Evolutionary conservation across 371 early-diverging fungal species (phyloP).

Genomic region (Mortierella sp.): DNA sequence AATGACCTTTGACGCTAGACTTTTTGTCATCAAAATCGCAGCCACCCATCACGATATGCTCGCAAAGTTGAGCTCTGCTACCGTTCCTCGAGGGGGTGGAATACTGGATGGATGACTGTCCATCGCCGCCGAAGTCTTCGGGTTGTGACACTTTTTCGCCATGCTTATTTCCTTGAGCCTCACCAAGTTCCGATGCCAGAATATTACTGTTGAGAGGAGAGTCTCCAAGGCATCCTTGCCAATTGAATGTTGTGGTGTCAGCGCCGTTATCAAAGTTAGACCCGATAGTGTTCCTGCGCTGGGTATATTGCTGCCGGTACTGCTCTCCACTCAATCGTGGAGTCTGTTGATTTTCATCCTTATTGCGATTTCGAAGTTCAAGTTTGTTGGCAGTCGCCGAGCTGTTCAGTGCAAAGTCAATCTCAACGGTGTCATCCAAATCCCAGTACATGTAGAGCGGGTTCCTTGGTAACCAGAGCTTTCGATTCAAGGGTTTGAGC

Average conservation of each 20-base stretch:
- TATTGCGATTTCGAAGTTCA: not conserved
- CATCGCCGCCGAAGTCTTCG: not conserved
- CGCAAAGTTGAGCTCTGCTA: not conserved
- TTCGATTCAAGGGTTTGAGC: slow-evolving; percentile 55
- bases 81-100: not conserved
- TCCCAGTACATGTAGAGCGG: slow-evolving; percentile 53
- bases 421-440: slow-evolving; percentile 50
- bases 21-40: not conserved
- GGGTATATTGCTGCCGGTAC: not conserved
- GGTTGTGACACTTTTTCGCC: not conserved
- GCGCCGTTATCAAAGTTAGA: slow-evolving; percentile 18
- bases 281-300: slow-evolving; percentile 17
- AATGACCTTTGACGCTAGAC: slow-evolving; percentile 14
- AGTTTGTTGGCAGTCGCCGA: slow-evolving; percentile 14
- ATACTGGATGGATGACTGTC: not conserved
- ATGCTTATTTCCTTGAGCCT: too few relatives aligned
- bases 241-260: slow-evolving; percentile 20
- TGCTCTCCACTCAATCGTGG: not conserved
- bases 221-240: slow-evolving; percentile 37
- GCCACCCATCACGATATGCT: not conserved
- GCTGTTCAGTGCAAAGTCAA: slow-evolving; percentile 48
- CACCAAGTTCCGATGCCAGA: not conserved
- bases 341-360: not conserved
- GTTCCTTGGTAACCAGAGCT: slow-evolving; percentile 59
- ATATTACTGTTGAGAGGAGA: not conserved